A percentile compares a stretch with the other conserved stretches of the same genome.
phyloP scores from a whole-genome alignment of 2,329 filamentous ascomycete genomes.

The Aspergillus sp. region DNA sequence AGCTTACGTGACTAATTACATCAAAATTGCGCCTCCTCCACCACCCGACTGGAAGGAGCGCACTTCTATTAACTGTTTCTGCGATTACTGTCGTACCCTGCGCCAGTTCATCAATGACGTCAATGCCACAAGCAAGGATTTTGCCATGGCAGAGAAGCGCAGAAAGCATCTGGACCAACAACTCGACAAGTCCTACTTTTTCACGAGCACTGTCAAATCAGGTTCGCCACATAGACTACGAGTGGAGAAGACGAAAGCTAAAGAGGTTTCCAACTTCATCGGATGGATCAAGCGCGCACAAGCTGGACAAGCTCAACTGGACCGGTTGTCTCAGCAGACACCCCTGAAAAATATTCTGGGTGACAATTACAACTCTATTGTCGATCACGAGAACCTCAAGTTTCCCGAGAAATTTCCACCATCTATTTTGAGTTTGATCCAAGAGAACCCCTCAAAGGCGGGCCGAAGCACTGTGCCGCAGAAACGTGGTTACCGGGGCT shows the following conservation, averaged over 20 bases:
- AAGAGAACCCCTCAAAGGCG: background rate
- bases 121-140: background rate
- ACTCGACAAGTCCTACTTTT: background rate
- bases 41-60: background rate
- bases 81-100: background rate
- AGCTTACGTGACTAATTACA: background rate
- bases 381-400: background rate
- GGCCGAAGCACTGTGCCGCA: background rate
- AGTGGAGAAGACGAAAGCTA: slow-evolving; percentile 1
- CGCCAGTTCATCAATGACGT: background rate
- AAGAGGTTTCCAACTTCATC: background rate
- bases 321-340: background rate
- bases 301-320: background rate
- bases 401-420: background rate
- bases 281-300: background rate
- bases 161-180: background rate
- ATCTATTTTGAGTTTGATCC: background rate
- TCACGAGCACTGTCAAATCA: background rate
- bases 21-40: slow-evolving; percentile 1
- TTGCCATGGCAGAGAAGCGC: background rate
- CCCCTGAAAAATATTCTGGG: background rate
- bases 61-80: background rate
- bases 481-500: background rate
- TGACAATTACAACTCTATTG: background rate
- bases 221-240: background rate